Base-by-base conservation (phyloP, 768 basidiomycete species). In the Phylloporus sp. region DNA sequence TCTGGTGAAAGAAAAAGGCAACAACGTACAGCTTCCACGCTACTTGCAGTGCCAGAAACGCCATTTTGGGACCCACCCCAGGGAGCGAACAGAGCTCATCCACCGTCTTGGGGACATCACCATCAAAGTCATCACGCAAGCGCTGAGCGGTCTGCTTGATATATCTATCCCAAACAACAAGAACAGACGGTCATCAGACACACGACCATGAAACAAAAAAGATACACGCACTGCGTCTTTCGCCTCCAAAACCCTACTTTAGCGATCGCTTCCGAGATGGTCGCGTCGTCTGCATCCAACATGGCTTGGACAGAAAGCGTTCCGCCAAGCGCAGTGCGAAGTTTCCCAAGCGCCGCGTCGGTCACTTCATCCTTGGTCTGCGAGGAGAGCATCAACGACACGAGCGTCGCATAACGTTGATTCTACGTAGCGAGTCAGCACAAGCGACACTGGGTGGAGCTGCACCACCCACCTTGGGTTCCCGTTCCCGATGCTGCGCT, bases 51-150 rank as follows among this genome's bases (percentile, higher is more conserved):
- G 84, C 74, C 31, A 97, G 67, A 70, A 91, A 95, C 1, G 91
- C 91, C 93, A 98, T 97, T 69, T 99, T 98, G 0, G 94, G 95
- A 0, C 95, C 95, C 0, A 97, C 94, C 0, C 95, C 95, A 2
- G 85, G 84, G 12, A 98, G 70, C 5, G 87, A 86, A 58, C 92
- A 91, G 9, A 99, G 74, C 35, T 90, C 91, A 32, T 93, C 93
- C 4, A 87, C 82, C 0, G 91, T 94, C 64, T 87, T 84, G 0
- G 95, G 95, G 0, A 98, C 85, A 54, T 97, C 94, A 2, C 85
- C 85, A 40, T 79, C 77, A 53, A 91, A 91, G 0, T 85, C 77
- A 51, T 91, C 85, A 16, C 76, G 73, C 10, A 97, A 74, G 39
- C 74, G 76, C 52, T 79, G 72, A 0, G 93, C 88, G 0, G 91